phyloP scores from a whole-genome alignment of 1,284 basidiomycete species.

The Cutaneotrichosporon mucoides region DNA sequence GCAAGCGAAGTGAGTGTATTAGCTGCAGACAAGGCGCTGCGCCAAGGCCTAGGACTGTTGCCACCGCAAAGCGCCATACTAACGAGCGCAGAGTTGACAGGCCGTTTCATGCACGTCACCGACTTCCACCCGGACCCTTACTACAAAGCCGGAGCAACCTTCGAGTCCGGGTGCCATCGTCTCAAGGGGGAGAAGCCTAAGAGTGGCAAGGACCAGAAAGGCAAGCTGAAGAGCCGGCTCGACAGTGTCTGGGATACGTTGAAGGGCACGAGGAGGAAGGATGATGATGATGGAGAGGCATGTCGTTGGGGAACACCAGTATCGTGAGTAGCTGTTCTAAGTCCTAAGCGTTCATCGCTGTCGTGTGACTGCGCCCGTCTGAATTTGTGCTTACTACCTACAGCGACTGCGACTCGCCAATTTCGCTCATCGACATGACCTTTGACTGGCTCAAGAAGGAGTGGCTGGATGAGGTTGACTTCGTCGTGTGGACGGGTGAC shows the following conservation, averaged over 20 bases:
- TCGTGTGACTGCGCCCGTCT: background rate
- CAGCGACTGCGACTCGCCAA: conserved; percentile 82
- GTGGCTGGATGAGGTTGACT: conserved; percentile 81
- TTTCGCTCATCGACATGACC: conserved; percentile 70
- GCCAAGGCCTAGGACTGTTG: background rate
- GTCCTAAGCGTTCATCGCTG: background rate
- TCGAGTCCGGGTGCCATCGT: conserved; percentile 45
- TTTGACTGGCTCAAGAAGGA: conserved; percentile 74
- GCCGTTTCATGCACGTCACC: conserved; percentile 48
- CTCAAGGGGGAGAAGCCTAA: conserved; percentile 16
- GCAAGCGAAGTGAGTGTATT: conserved; percentile 13
- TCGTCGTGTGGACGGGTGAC: conserved; percentile 91
- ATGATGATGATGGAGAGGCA: conserved; percentile 12
- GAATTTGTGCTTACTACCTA: background rate
- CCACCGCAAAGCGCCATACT: background rate
- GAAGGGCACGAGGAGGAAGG: conserved; percentile 8
- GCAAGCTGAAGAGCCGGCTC: conserved; percentile 11
- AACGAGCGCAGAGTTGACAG: conserved; percentile 34
- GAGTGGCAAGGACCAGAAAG: conserved; percentile 22
- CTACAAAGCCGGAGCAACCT: conserved; percentile 40
- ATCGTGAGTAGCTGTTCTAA: background rate
- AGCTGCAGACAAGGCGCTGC: background rate
- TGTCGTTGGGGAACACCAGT: background rate
- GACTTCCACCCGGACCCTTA: conserved; percentile 50
- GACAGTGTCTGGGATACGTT: conserved; percentile 15